Evolutionary conservation across 2,329 filamentous ascomycete genomes (phyloP), one percentile per base, ranked within the genome.

Genomic region (Lecanicillium sp.): DNA sequence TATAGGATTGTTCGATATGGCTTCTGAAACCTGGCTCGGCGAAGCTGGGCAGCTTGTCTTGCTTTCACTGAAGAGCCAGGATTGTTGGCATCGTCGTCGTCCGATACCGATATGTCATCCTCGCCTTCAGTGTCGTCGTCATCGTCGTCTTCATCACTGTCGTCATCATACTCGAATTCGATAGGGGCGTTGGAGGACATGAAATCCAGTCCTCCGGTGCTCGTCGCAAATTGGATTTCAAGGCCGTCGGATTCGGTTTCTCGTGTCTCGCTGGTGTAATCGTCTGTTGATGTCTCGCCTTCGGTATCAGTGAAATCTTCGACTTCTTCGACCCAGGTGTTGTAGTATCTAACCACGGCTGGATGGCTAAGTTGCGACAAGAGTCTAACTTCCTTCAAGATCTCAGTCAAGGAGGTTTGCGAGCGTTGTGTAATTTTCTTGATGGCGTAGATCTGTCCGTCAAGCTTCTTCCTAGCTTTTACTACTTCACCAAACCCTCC

Each of bases 401-500:
- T 83, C 61, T 95, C 87, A 1, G 86, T 90, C 32, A 97, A 72
- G 50, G 86, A 87, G 50, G 83, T 77, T 21, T 86, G 79, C 1
- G 88, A 88, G 44, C 84, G 84, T 56, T 93, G 87, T 1, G 83
- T 88, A 52, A 98, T 93, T 63, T 97, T 96, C 65, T 98, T 98
- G 62, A 98, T 87, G 15, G 93, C 93, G 66, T 97, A 98, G 36
- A 94, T 84, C 50, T 90, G 87, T 1, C 88, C 88, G 62, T 97
- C 93, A 4, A 96, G 79, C 68, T 93, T 95, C 65, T 95, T 95
- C 26, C 91, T 81, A 3, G 91, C 91, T 64, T 95, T 94, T 48
- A 97, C 89, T 19, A 98, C 93, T 67, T 96, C 89, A 5, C 93
- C 93, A 67, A 95, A 98, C 0, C 91, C 93, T 36, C 93, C 93